Evolutionary conservation across 768 basidiomycete genomes (phyloP), one percentile per base, ranked within the genome.

Genomic region (Lyophyllum atratum): DNA sequence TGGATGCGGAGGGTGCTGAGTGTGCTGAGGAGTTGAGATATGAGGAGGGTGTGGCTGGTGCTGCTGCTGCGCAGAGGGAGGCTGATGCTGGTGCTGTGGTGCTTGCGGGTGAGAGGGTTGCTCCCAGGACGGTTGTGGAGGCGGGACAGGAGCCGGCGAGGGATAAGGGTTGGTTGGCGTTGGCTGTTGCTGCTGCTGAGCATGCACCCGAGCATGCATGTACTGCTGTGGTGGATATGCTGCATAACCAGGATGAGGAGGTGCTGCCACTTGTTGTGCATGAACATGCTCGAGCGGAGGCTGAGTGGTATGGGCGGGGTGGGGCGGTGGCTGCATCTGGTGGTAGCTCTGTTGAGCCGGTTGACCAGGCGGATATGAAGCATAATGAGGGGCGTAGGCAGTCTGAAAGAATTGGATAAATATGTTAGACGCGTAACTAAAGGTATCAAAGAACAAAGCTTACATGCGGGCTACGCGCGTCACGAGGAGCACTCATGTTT

Each of bases 381-480:
- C 63, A 63, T 79, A 77, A 55, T 81, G 80, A 12, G 78, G 72
- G 14, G 74, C 62, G 65, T 79, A 81, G 25, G 74, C 52, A 50
- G 71, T 59, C 75, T 76, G 64, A 55, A 45, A 55, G 21, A 42
- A 52, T 37, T 33, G 43, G 56, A 44, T 43, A 52, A 55, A 59
- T 49, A 51, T 54, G 43, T 54, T 45, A 53, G 21, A 44, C 53
- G 49, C 19, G 50, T 45, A 4, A 55, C 37, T 25, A 53, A 39
- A 40, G 33, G 22, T 15, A 52, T 43, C 33, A 22, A 52, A 46
- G 40, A 61, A 51, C 49, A 54, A 51, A 47, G 71, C 76, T 74
- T 79, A 84, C 82, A 74, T 83, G 80, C 68, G 76, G 69, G 43
- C 76, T 71, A 60, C 82, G 82, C 54, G 69, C 72, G 60, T 83